Conservation (phyloP, 1,284 basidiomycete species). For the Naganishia cerealis region DNA sequence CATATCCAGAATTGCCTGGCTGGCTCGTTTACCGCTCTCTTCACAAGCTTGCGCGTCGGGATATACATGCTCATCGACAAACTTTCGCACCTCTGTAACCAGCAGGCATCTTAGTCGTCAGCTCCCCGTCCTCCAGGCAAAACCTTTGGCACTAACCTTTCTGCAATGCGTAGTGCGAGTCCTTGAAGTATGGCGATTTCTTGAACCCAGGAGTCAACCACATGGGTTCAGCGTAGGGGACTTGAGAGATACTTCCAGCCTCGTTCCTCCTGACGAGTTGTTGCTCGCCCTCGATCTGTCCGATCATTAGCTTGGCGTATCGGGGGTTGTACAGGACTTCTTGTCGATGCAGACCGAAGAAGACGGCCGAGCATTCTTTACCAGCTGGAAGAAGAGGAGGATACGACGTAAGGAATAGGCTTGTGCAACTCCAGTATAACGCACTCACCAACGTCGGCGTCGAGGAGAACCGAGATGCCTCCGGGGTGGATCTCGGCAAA, state of each 20-base stretch:
- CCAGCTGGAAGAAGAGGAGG: constrained; percentile 59
- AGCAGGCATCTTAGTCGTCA: neutral
- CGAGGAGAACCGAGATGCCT: constrained; percentile 70
- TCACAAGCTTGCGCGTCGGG: constrained; percentile 65
- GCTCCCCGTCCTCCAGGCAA: neutral
- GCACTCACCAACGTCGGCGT: constrained; percentile 69
- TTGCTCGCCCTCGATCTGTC: constrained; percentile 67
- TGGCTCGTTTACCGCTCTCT: constrained; percentile 69
- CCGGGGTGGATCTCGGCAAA: constrained; percentile 81
- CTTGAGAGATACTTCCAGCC: constrained; percentile 63
- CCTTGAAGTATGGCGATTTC: constrained; percentile 75
- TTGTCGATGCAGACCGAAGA: constrained; percentile 77
- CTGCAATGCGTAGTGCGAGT: constrained; percentile 56
- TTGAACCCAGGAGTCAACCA: constrained; percentile 78
- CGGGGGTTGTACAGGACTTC: constrained; percentile 74
- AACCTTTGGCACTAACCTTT: constrained; percentile 39
- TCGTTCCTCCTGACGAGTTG: constrained; percentile 60
- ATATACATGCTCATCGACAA: constrained; percentile 60
- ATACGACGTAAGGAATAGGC: neutral
- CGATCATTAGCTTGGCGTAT: constrained; percentile 69
- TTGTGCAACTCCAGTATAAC: no score
- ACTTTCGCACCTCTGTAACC: constrained; percentile 56
- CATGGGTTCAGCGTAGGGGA: constrained; percentile 80
- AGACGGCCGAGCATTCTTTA: constrained; percentile 79
- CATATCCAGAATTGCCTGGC: constrained; percentile 48